Evolutionary conservation across 306 rosid genomes (phyloP), one percentile per base, ranked within the genome.

Genomic region (Astragalus membranaceus): DNA sequence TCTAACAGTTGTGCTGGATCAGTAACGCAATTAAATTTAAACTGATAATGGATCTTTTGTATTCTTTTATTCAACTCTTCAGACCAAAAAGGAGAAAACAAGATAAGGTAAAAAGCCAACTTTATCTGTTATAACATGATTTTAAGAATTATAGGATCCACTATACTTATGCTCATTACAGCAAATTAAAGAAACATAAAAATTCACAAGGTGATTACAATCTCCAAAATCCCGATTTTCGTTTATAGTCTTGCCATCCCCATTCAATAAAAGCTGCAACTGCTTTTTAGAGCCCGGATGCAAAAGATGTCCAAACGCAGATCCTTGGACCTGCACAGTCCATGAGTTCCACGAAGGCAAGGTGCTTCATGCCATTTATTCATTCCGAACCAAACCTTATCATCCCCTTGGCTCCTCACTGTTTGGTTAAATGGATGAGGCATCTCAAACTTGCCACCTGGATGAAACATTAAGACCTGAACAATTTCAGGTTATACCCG

Each of bases 11-110:
- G 49, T 7, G 14, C 50, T 9, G 47, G 51, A 52, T 37, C 37
- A 58, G 65, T 26, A 47, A 76, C 20, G 72, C 41, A 69, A n/a
- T 68, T 29, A 50, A 20, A 67, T 13, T 67, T 39, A 39, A 72
- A 76, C 73, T 76, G 50, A 10, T 8, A 8, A 43, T 17, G 58
- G 3, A 43, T 59, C 35, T 20, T 33, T 49, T 32, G 35, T 49
- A 69, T 42, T 44, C 36, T 39, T 41, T 10, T 15, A 10, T 6
- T 33, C 8, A 5, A 6, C 47, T 36, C 26, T 42, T 14, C 10
- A 11, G 23, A 39, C 7, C 17, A 30, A 26, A 46, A 37, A n/a
- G 20, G 52, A 66, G 10, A 48, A 47, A 64, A 11, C 17, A 49
- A 13, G 44, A 72, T 37, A 9, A 35, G 16, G 67, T 5, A 43